A percentile compares a stretch with the other conserved stretches of the same genome.
These are phyloP conservation scores for Teratosphaeria epicoccoides DNA, from an alignment of 2,329 filamentous ascomycete species.

Conservation along the genomic window DNA sequence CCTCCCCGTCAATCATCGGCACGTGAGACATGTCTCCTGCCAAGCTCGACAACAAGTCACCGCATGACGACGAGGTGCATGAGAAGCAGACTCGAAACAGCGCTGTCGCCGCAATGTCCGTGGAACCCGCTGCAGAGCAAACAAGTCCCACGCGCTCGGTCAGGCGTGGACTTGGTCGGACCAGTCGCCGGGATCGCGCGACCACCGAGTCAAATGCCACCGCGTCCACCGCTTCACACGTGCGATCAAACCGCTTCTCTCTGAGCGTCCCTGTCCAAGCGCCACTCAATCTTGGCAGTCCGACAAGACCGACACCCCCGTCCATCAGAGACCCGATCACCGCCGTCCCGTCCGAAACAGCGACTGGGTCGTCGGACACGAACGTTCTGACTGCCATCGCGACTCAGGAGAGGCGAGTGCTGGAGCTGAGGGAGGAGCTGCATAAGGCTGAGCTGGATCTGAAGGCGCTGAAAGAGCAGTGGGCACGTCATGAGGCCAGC, in stretches of 20 bases:
- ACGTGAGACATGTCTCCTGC: background rate
- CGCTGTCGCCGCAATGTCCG: slow-evolving; percentile 5
- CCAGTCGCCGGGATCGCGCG: slow-evolving; percentile 20
- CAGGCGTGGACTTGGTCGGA: background rate
- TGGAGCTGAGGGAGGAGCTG: slow-evolving; percentile 89
- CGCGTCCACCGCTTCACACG: slow-evolving; percentile 8
- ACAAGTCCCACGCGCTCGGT: slow-evolving; percentile 8
- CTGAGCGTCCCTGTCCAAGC: slow-evolving; percentile 40
- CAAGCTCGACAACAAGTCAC: background rate
- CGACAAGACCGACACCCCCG: slow-evolving; percentile 24
- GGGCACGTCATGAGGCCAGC: slow-evolving; percentile 63
- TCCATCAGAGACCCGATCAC: slow-evolving; percentile 19
- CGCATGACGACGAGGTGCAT: slow-evolving; percentile 9
- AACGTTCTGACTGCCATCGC: slow-evolving; percentile 81
- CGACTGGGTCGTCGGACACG: slow-evolving; percentile 24
- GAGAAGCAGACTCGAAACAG: slow-evolving; percentile 4
- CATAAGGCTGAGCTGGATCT: slow-evolving; percentile 69
- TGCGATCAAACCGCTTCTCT: slow-evolving; percentile 35
- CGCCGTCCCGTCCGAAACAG: slow-evolving; percentile 23
- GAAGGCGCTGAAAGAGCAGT: slow-evolving; percentile 67
- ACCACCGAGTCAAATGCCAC: slow-evolving; percentile 19
- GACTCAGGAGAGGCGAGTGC: slow-evolving; percentile 77
- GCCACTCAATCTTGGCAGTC: slow-evolving; percentile 16
- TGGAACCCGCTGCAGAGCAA: slow-evolving; percentile 8
- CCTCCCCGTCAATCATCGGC: background rate